A percentile compares a stretch with the other conserved stretches of the same genome.
phyloP scores from a whole-genome alignment of 2,329 filamentous ascomycete genomes.

The Fusarium falciforme region DNA sequence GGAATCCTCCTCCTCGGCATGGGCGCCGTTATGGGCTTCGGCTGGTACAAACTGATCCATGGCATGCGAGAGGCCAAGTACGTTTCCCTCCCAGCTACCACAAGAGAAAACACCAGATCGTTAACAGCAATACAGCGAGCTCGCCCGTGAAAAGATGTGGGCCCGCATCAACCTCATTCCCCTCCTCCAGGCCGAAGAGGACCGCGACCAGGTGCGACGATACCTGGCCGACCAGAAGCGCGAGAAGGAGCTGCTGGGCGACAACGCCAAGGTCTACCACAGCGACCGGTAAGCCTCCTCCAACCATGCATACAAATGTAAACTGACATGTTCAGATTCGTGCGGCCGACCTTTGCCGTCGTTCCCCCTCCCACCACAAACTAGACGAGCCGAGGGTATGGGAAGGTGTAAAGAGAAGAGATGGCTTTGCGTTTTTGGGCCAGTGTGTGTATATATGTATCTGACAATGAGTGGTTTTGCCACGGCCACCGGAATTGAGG shows the following conservation, averaged over 20 bases:
- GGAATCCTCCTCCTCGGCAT: conserved; percentile 81
- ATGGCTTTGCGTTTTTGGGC: neutral
- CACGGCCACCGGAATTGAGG: conserved; percentile 23
- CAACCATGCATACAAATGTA: neutral
- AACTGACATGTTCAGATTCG: conserved; percentile 66
- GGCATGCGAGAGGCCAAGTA: conserved; percentile 94
- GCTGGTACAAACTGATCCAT: conserved; percentile 86
- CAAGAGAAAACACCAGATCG: neutral
- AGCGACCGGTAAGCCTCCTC: conserved; percentile 76
- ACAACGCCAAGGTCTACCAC: conserved; percentile 87
- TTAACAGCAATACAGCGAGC: conserved; percentile 71
- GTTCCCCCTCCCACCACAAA: conserved; percentile 75
- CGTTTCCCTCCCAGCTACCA: conserved; percentile 45
- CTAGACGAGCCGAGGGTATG: conserved; percentile 25
- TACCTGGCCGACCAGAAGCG: conserved; percentile 87
- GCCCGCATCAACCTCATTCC: conserved; percentile 94
- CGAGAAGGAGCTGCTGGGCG: conserved; percentile 90
- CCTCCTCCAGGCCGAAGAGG: conserved; percentile 93
- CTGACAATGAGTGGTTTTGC: conserved; percentile 27
- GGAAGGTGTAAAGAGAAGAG: conserved; percentile 1
- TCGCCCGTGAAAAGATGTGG: conserved; percentile 98
- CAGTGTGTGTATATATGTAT: conserved; percentile 42
- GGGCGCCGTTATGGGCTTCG: conserved; percentile 84
- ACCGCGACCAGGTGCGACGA: conserved; percentile 91
- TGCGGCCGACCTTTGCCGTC: conserved; percentile 82